phyloP scores from a whole-genome alignment of 2,329 filamentous ascomycete genomes.

The Penicillium sp. region DNA sequence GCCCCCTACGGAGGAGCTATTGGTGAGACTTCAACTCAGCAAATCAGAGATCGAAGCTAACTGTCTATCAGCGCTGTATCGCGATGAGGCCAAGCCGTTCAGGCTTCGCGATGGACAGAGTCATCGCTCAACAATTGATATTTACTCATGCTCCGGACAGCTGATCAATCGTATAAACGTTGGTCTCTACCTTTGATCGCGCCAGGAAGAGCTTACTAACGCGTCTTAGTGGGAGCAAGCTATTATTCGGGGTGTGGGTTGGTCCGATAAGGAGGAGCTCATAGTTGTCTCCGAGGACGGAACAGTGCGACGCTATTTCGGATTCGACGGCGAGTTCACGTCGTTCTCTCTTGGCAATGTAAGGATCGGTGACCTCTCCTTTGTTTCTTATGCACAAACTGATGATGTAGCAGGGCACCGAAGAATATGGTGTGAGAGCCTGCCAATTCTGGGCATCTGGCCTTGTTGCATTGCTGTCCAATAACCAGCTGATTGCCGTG shows the following conservation, averaged over 20 bases:
- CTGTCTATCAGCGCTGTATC: slow-evolving; percentile 63
- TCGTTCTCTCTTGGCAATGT: slow-evolving; percentile 87
- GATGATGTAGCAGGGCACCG: slow-evolving; percentile 58
- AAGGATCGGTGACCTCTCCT: slow-evolving; percentile 12
- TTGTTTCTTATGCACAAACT: slow-evolving; percentile 1
- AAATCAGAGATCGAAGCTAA: not conserved
- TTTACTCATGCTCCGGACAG: slow-evolving; percentile 91
- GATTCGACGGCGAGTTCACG: slow-evolving; percentile 90
- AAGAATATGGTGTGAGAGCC: slow-evolving; percentile 80
- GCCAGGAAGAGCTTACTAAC: slow-evolving; percentile 7
- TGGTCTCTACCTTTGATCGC: slow-evolving; percentile 17
- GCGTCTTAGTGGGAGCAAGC: slow-evolving; percentile 76
- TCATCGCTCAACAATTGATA: slow-evolving; percentile 79
- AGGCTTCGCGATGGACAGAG: slow-evolving; percentile 69
- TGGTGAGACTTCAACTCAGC: slow-evolving; percentile 56
- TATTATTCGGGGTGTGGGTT: slow-evolving; percentile 80
- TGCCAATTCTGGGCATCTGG: slow-evolving; percentile 89
- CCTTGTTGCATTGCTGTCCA: slow-evolving; percentile 86
- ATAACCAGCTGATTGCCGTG: slow-evolving; percentile 84
- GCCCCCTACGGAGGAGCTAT: slow-evolving; percentile 91
- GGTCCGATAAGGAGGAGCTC: slow-evolving; percentile 93
- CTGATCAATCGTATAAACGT: slow-evolving; percentile 73
- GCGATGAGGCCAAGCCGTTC: slow-evolving; percentile 80
- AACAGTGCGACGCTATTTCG: slow-evolving; percentile 82
- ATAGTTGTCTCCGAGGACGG: slow-evolving; percentile 86